These are phyloP conservation scores for Magnaporthiopsis poae DNA, from an alignment of 2,329 filamentous ascomycete genomes.

Conservation along the genomic window DNA sequence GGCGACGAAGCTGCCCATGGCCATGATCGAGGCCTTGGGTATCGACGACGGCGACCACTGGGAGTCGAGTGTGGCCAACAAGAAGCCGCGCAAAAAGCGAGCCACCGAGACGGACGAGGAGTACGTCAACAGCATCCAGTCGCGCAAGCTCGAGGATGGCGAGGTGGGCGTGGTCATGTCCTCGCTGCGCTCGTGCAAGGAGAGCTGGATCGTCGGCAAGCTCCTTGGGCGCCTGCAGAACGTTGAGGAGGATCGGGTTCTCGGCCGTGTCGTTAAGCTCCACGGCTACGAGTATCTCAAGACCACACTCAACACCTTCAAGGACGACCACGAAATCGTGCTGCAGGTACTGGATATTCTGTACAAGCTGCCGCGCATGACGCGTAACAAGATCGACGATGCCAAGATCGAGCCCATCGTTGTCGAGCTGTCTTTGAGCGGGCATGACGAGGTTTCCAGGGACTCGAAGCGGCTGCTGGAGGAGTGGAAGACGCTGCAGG, in stretches of 20 bases:
- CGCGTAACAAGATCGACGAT: constrained; percentile 92
- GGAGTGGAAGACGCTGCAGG: constrained; percentile 79
- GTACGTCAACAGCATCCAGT: constrained; percentile 81
- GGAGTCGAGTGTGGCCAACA: constrained; percentile 83
- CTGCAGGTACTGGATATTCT: constrained; percentile 84
- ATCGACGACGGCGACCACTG: constrained; percentile 88
- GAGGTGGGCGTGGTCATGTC: constrained; percentile 84
- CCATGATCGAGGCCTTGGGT: constrained; percentile 87
- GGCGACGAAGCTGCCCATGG: constrained; percentile 79
- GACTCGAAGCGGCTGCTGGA: constrained; percentile 64
- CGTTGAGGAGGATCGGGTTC: constrained; percentile 76
- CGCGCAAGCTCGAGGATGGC: constrained; percentile 67
- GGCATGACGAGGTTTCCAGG: constrained; percentile 64
- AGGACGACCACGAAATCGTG: constrained; percentile 80
- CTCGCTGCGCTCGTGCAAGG: constrained; percentile 90
- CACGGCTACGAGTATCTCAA: constrained; percentile 95
- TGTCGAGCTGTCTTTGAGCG: constrained; percentile 54
- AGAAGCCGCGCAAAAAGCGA: constrained; percentile 87
- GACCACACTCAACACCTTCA: constrained; percentile 72
- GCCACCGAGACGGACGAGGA: constrained; percentile 85
- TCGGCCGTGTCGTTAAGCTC: constrained; percentile 84
- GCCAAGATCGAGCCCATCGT: constrained; percentile 87
- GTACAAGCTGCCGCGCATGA: constrained; percentile 77
- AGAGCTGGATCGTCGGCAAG: constrained; percentile 98
- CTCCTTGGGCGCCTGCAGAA: constrained; percentile 78